Evolutionary conservation across 345 rosid genomes (phyloP).

Genomic region (Moricandia moricandioides): DNA sequence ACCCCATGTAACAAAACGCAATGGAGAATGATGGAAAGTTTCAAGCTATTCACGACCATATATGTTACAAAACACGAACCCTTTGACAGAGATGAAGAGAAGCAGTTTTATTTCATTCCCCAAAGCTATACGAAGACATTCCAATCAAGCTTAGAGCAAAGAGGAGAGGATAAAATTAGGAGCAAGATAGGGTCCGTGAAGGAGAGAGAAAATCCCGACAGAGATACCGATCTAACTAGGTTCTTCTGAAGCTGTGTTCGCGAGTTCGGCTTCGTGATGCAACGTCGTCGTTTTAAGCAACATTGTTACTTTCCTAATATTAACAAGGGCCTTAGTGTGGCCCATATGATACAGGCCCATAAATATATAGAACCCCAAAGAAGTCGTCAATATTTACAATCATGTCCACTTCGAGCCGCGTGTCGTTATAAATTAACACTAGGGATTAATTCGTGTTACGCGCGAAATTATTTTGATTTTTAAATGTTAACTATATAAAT

Average conservation of each 20-base stretch:
- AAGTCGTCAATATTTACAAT: background rate
- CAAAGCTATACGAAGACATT: background rate
- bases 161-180: background rate
- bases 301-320: background rate
- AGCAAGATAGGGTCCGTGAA: slow-evolving; percentile 1
- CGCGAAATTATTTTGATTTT: too few relatives aligned
- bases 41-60: slow-evolving; percentile 1
- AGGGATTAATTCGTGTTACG: too few relatives aligned
- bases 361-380: background rate
- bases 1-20: slow-evolving; percentile 11
- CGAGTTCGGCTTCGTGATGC: slow-evolving; percentile 11
- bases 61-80: slow-evolving; percentile 33
- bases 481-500: too few relatives aligned
- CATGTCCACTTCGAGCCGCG: background rate
- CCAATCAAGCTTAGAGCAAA: background rate
- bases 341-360: too few relatives aligned
- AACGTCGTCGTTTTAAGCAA: slow-evolving; percentile 19
- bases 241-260: slow-evolving; percentile 24
- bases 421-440: too few relatives aligned
- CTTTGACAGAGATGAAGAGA: slow-evolving; percentile 30
- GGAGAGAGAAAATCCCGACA: background rate
- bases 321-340: background rate
- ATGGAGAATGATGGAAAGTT: background rate
- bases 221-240: slow-evolving; percentile 34
- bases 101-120: slow-evolving; percentile 25